Base-by-base conservation (phyloP, 345 rosid genomes). In the Lumnitzera littorea region DNA sequence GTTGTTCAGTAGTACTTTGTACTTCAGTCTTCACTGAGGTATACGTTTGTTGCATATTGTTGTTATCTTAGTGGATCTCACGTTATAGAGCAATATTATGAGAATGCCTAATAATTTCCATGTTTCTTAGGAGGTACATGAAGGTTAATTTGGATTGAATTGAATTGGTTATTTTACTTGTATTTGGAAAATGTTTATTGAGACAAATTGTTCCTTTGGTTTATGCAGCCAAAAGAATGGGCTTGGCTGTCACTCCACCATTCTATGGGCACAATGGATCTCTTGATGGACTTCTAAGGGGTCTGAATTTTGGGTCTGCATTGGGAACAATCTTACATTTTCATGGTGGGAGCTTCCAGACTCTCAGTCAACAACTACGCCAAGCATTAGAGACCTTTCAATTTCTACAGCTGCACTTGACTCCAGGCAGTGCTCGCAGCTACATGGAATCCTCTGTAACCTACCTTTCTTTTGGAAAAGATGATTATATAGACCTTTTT, bases 381-480 rank as follows among this genome's bases (percentile, higher is more conserved):
- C 86, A 86, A 69, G 77, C 76, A 1, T 72, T 75, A 2, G 91
- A 86, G 66, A 83, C 86, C 15, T 64, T 81, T 55, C 88, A 86
- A 69, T 62, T 83, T 46, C 60, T 86, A 62, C 74, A 74, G 67
- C 83, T 86, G 17, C 74, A 79, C 48, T 71, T 83, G 1, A 58
- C 76, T 0, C 71, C 69, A 55, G 70, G 66, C 20, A 56, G 15
- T 43, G 70, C 80, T 15, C 64, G 56, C 12, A 46, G 53, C 15
- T 74, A 72, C 48, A 63, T 79, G 58, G 56, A 66, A 60, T 81
- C 88, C 43, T 79, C 91, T 12, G 15, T 83, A 9, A 68, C 82
- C 51, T 86, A 80, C 83, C 86, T 86, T 25, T 81, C 91, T 12
- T 86, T 86, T 47, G 91, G 91, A 41, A 81, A 78, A 74, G 83